Evolutionary conservation across 169 alveolate species (phyloP).

Genomic region (Cryptosporidium xiaoi): DNA sequence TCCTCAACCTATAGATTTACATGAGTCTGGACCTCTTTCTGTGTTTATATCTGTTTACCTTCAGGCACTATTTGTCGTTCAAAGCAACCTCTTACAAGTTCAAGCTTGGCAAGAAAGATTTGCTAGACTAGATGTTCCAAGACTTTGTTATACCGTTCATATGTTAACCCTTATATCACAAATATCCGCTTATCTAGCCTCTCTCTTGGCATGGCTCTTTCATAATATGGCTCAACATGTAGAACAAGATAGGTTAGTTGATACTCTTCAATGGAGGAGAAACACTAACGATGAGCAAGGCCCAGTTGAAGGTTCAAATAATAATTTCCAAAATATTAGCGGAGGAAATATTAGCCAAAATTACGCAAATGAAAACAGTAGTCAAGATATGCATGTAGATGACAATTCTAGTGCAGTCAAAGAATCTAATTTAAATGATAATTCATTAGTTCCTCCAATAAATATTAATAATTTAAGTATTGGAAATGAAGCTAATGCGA

Average conservation of each 20-base stretch:
- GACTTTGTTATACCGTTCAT: conserved; percentile 63
- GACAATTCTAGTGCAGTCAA: too few relatives aligned
- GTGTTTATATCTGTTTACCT: conserved; percentile 50
- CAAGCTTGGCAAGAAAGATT: conserved; percentile 75
- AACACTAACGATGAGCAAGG: neutral
- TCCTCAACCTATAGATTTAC: conserved; percentile 33
- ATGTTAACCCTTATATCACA: conserved; percentile 54
- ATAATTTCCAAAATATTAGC: neutral
- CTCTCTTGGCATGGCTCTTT: conserved; percentile 70
- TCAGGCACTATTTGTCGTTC: conserved; percentile 53
- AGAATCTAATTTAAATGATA: too few relatives aligned
- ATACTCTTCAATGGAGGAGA: conserved; percentile 41
- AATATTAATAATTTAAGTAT: too few relatives aligned
- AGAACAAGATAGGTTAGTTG: conserved; percentile 56
- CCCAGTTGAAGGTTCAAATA: neutral
- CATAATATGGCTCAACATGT: conserved; percentile 70
- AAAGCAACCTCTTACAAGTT: conserved; percentile 39
- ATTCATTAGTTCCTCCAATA: too few relatives aligned
- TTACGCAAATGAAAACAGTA: too few relatives aligned
- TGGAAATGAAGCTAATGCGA: too few relatives aligned
- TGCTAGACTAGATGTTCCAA: conserved; percentile 65
- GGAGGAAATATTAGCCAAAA: too few relatives aligned
- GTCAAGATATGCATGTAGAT: too few relatives aligned
- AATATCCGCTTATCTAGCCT: conserved; percentile 64
- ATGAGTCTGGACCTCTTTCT: conserved; percentile 52